Percentiles rank a stretch among this genome's conserved stretches.
Conservation (phyloP, 148 eudicot genomes). For the Camellia japonica region DNA sequence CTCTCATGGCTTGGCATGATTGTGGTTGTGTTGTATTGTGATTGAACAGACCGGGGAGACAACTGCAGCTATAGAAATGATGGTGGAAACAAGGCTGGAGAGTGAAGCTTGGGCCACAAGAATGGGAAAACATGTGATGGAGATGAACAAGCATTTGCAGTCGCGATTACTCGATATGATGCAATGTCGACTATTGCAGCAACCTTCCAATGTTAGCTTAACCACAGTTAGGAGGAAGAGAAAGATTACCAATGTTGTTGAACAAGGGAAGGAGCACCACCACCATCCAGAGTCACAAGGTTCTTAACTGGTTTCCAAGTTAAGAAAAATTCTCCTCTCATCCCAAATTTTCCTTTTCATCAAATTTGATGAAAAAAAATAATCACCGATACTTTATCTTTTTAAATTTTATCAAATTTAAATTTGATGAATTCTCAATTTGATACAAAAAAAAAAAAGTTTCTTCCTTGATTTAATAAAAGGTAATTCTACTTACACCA, state of each 20-base stretch:
- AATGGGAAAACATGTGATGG: constrained; percentile 18
- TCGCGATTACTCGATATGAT: constrained; percentile 22
- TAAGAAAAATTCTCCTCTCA: no score
- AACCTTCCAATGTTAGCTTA: neutral
- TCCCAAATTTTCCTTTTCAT: no score
- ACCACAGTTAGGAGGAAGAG: neutral
- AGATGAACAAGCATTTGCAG: constrained; percentile 22
- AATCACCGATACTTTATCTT: no score
- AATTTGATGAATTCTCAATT: no score
- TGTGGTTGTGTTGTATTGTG: neutral
- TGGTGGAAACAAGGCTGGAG: constrained; percentile 15
- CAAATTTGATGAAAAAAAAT: no score
- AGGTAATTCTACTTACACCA: no score
- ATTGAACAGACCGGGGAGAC: constrained; percentile 14
- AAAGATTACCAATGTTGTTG: neutral
- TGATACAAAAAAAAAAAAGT: no score
- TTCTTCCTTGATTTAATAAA: no score
- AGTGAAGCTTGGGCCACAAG: constrained; percentile 6
- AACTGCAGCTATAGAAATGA: constrained; percentile 15
- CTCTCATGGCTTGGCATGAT: no score
- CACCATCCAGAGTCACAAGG: neutral
- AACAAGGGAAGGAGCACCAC: neutral
- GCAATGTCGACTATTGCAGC: constrained; percentile 5
- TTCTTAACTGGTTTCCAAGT: neutral
- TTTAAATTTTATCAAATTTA: no score